Percentiles rank a stretch among this genome's conserved stretches.
phyloP scores from a whole-genome alignment of 2,329 filamentous ascomycete species.

The Stagonosporopsis chrysanthemi region DNA sequence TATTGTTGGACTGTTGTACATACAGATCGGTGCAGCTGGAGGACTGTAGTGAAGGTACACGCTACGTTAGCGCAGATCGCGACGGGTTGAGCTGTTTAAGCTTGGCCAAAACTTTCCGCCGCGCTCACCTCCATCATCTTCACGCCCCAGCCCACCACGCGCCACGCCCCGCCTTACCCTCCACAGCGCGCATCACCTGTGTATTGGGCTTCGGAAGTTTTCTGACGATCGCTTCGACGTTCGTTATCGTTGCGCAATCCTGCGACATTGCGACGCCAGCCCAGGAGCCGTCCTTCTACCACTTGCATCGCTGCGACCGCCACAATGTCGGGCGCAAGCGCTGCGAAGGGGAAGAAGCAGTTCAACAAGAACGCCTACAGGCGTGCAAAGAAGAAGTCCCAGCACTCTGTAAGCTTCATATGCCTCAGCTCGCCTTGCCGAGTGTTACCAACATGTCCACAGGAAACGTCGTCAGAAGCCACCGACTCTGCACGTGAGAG shows the following conservation, averaged over 20 bases:
- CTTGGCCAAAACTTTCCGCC: constrained; percentile 18
- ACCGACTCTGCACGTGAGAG: constrained; percentile 45
- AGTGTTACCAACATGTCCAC: constrained; percentile 28
- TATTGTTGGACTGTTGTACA: not conserved
- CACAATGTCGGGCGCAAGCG: constrained; percentile 41
- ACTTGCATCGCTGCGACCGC: constrained; percentile 4
- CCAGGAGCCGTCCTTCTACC: not conserved
- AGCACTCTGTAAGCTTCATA: constrained; percentile 63
- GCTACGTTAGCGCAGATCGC: constrained; percentile 10
- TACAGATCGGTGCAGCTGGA: not conserved
- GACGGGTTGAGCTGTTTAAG: not conserved
- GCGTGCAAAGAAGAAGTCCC: constrained; percentile 93
- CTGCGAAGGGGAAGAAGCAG: constrained; percentile 59
- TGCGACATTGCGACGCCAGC: not conserved
- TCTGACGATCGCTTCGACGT: not conserved
- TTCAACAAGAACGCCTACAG: constrained; percentile 94
- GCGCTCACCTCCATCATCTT: constrained; percentile 5
- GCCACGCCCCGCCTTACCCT: not conserved
- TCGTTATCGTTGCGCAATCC: not conserved
- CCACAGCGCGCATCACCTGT: not conserved
- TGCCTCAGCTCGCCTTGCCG: not conserved
- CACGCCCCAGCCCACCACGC: constrained; percentile 11
- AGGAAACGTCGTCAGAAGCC: constrained; percentile 48
- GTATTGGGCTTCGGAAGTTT: no score
- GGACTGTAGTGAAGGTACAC: not conserved